A percentile compares a stretch with the other conserved stretches of the same genome.
Evolutionary conservation across 257 asterid species (phyloP).

Genomic region (Capsicum rhomboideum): DNA sequence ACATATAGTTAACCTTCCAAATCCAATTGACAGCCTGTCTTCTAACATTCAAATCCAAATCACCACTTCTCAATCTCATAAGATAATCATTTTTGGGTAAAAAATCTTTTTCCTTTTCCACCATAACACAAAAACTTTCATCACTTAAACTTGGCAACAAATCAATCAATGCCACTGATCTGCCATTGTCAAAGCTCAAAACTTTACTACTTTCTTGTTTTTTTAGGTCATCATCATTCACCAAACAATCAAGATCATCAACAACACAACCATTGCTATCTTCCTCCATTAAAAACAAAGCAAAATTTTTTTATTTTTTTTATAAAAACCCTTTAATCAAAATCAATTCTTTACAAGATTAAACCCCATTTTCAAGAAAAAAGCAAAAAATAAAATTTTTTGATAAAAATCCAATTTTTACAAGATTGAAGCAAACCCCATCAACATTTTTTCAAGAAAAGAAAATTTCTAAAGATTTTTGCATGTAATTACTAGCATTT

Average conservation of each 20-base stretch:
- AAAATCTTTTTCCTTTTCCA: slow-evolving; percentile 40
- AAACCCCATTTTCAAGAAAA: background rate
- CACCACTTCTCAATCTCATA: slow-evolving; percentile 61
- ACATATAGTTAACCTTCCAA: slow-evolving; percentile 43
- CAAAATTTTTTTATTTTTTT: background rate
- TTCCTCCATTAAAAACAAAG: slow-evolving; percentile 30
- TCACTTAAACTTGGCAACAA: slow-evolving; percentile 30
- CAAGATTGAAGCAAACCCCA: background rate
- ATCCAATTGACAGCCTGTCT: slow-evolving; percentile 74
- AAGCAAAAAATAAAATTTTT: background rate
- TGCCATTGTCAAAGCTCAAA: slow-evolving; percentile 20
- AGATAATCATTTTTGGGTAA: slow-evolving; percentile 62
- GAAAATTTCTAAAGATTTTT: background rate
- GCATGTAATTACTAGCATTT: background rate
- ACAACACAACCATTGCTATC: slow-evolving; percentile 26
- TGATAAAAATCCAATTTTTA: background rate
- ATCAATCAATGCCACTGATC: slow-evolving; percentile 35
- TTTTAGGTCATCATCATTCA: slow-evolving; percentile 14
- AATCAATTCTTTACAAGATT: background rate
- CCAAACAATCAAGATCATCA: slow-evolving; percentile 30
- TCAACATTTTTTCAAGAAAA: background rate
- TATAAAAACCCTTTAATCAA: background rate
- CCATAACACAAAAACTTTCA: slow-evolving; percentile 45
- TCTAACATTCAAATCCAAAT: slow-evolving; percentile 52
- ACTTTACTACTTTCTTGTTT: slow-evolving; percentile 15